A percentile compares a stretch with the other conserved stretches of the same genome.
These are phyloP conservation scores for Ocimum tenuiflorum DNA, from an alignment of 257 asterid genomes.

Conservation along the genomic window DNA sequence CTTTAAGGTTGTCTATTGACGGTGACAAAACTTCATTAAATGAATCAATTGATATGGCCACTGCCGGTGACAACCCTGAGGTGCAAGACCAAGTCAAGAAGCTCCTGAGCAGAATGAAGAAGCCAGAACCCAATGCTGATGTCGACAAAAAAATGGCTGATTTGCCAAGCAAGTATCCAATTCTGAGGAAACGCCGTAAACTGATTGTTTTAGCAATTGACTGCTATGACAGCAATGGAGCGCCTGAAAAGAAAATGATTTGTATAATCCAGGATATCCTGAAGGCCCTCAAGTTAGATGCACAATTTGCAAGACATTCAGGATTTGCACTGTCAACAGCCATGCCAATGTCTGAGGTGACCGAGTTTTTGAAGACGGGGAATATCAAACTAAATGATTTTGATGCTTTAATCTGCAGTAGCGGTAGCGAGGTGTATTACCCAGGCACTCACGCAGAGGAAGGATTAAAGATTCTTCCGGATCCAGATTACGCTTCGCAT, in stretches of 20 bases:
- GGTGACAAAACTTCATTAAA: constrained; percentile 59
- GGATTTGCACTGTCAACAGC: constrained; percentile 77
- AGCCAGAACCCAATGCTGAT: constrained; percentile 34
- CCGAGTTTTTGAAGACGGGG: constrained; percentile 43
- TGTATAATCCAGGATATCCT: constrained; percentile 40
- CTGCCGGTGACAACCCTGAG: constrained; percentile 34
- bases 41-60: constrained; percentile 38
- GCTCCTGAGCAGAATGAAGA: constrained; percentile 60
- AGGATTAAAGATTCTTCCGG: constrained; percentile 46
- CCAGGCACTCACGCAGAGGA: constrained; percentile 50
- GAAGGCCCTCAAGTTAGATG: constrained; percentile 51
- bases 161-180: constrained; percentile 49
- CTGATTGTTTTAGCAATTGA: constrained; percentile 67
- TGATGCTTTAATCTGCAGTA: constrained; percentile 74
- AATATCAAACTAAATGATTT: constrained; percentile 49
- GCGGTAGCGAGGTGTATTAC: constrained; percentile 75
- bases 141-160: constrained; percentile 34
- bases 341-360: constrained; percentile 53
- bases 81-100: constrained; percentile 60
- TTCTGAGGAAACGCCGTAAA: constrained; percentile 57
- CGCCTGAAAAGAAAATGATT: constrained; percentile 56
- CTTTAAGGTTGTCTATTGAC: constrained; percentile 69
- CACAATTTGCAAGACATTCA: constrained; percentile 36
- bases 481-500: constrained; percentile 66
- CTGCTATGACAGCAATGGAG: constrained; percentile 56